These are phyloP conservation scores for Trametes punicea DNA, from an alignment of 768 basidiomycete genomes.

Conservation along the genomic window DNA sequence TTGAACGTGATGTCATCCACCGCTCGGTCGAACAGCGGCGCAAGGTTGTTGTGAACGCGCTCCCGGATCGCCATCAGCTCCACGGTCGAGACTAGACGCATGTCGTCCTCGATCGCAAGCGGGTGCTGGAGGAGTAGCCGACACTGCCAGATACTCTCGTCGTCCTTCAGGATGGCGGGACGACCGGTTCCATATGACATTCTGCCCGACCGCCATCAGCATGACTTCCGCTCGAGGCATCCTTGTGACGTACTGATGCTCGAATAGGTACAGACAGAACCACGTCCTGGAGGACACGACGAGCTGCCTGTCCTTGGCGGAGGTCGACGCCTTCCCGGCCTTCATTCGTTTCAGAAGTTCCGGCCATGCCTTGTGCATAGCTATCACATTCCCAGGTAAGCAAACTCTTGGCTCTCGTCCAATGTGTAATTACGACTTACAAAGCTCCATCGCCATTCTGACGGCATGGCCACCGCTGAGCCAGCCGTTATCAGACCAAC, in stretches of 20 bases:
- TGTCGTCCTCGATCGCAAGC: constrained; percentile 87
- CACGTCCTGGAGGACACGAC: constrained; percentile 83
- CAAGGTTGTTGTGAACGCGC: constrained; percentile 75
- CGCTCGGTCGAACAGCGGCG: constrained; percentile 68
- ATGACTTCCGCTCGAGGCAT: not conserved
- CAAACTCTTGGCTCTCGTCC: not conserved
- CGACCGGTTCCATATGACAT: constrained; percentile 94
- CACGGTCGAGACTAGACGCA: constrained; percentile 91
- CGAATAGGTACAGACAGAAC: constrained; percentile 92
- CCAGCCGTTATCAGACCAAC: constrained; percentile 97
- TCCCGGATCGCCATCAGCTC: constrained; percentile 91
- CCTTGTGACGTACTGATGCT: constrained; percentile 72
- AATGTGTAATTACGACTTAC: constrained; percentile 39
- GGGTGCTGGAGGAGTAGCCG: constrained; percentile 82
- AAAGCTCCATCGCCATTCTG: constrained; percentile 92
- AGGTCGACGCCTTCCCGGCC: constrained; percentile 50
- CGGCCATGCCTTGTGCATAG: constrained; percentile 92
- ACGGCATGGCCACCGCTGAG: constrained; percentile 94
- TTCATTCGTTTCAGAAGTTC: constrained; percentile 76
- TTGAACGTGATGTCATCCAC: constrained; percentile 73
- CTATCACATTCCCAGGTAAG: constrained; percentile 34
- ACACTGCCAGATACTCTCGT: constrained; percentile 85
- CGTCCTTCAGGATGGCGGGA: constrained; percentile 88
- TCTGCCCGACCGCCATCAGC: constrained; percentile 39
- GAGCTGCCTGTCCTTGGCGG: constrained; percentile 69